Percentiles rank a stretch among this genome's conserved stretches.
Evolutionary conservation across 106 monocot genomes (phyloP).

Genomic region (Dendrobium chrysotoxum): DNA sequence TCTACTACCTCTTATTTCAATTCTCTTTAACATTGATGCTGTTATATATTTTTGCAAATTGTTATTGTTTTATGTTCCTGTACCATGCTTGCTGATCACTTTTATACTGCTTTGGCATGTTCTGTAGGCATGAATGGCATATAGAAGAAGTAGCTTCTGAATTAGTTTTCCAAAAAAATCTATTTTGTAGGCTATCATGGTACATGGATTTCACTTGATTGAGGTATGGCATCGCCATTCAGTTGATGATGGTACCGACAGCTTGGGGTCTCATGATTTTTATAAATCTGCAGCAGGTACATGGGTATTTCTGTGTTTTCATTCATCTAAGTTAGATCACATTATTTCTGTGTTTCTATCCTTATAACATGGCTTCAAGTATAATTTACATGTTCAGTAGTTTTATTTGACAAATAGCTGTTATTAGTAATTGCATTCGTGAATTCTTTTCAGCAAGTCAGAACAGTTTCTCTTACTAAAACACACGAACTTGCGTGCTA

Average conservation of each 20-base stretch:
- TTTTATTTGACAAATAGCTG: neutral
- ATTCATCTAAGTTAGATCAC: neutral
- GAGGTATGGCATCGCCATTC: slow-evolving; percentile 81
- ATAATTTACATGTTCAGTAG: neutral
- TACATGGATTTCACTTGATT: slow-evolving; percentile 92
- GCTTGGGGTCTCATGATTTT: slow-evolving; percentile 16
- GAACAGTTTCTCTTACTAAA: neutral
- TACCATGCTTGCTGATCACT: neutral
- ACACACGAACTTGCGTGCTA: neutral
- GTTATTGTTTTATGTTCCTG: neutral
- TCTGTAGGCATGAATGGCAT: neutral
- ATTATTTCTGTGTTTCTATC: neutral
- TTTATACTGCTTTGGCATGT: neutral
- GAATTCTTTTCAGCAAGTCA: neutral
- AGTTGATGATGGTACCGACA: slow-evolving; percentile 39
- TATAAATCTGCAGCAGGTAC: slow-evolving; percentile 58
- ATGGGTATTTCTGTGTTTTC: slow-evolving; percentile 5
- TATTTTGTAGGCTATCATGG: slow-evolving; percentile 64
- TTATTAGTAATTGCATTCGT: neutral
- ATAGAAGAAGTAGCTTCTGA: neutral
- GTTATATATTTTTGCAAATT: neutral
- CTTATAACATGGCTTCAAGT: neutral
- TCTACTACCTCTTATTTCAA: neutral
- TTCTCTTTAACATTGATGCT: neutral
- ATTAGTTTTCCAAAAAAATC: neutral